A percentile compares a stretch with the other conserved stretches of the same genome.
phyloP scores from a whole-genome alignment of 495 filamentous ascomycete species.

The Melanomma pulvis-pyrius region DNA sequence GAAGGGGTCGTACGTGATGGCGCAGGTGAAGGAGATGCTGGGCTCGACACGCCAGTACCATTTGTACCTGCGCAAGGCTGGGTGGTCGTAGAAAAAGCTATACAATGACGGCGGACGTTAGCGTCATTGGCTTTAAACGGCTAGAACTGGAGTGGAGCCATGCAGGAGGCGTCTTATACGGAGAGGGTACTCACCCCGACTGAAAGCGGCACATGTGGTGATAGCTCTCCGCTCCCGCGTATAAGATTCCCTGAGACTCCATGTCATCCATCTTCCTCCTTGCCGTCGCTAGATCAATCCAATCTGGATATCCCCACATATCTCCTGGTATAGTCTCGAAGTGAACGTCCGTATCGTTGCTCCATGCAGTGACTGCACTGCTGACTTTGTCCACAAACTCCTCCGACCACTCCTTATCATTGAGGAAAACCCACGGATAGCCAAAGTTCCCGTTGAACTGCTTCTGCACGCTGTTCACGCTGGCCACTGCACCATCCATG shows the following conservation, averaged over 20 bases:
- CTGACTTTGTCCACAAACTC: neutral
- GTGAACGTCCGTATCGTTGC: neutral
- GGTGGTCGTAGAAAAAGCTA: neutral
- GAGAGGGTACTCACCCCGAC: neutral
- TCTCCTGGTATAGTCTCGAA: neutral
- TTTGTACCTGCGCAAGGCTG: neutral
- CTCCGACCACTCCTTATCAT: neutral
- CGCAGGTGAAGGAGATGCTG: neutral
- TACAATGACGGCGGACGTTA: too few species aligned
- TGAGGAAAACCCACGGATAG: neutral
- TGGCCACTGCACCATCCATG: neutral
- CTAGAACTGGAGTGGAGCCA: too few species aligned
- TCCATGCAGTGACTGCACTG: neutral
- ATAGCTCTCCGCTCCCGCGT: neutral
- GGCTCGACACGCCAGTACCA: slow-evolving; percentile 7
- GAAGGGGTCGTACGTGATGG: neutral
- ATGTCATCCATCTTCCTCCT: neutral
- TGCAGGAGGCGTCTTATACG: too few species aligned
- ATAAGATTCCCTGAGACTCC: neutral
- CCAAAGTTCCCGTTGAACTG: neutral
- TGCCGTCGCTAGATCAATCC: neutral
- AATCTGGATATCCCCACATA: neutral
- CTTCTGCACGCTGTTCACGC: neutral
- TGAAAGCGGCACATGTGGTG: neutral
- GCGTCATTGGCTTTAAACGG: too few species aligned